Conservation (phyloP, 768 basidiomycete species). For the Cubamyces sp. region DNA sequence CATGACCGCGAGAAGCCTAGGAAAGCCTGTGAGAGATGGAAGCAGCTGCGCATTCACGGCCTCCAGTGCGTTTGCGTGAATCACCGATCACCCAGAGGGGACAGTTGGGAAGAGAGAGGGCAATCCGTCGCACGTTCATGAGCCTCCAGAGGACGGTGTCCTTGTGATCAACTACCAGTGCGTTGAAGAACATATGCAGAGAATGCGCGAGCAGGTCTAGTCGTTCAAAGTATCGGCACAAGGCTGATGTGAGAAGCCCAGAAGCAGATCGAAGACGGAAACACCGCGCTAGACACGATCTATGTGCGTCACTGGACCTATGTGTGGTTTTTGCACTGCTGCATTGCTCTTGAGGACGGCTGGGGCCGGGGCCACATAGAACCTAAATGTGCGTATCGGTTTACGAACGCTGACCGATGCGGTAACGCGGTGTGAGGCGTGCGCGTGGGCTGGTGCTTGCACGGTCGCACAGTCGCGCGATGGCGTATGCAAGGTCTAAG, state of each 20-base stretch:
- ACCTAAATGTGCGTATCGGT: too few species aligned
- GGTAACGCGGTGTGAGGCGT: too few species aligned
- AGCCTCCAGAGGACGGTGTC: neutral
- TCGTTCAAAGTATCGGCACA: neutral
- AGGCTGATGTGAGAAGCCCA: constrained; percentile 2
- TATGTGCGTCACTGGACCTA: neutral
- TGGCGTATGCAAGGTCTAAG: neutral
- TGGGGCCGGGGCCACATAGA: too few species aligned
- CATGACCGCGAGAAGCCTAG: neutral
- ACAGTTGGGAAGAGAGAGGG: neutral
- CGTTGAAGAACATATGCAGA: neutral
- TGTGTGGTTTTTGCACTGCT: neutral
- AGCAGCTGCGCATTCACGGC: constrained; percentile 4
- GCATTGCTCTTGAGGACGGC: too few species aligned
- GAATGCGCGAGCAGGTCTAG: neutral
- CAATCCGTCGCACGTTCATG: constrained; percentile 18
- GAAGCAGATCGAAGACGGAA: constrained; percentile 3
- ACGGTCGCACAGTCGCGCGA: too few species aligned
- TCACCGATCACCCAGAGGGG: neutral
- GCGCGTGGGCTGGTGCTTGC: too few species aligned
- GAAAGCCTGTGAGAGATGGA: neutral
- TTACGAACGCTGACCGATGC: too few species aligned
- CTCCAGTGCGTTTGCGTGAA: neutral
- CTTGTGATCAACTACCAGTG: constrained; percentile 2
- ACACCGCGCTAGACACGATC: neutral